Conservation (phyloP, 2,329 filamentous ascomycete genomes). For the Boeremia exigua region DNA sequence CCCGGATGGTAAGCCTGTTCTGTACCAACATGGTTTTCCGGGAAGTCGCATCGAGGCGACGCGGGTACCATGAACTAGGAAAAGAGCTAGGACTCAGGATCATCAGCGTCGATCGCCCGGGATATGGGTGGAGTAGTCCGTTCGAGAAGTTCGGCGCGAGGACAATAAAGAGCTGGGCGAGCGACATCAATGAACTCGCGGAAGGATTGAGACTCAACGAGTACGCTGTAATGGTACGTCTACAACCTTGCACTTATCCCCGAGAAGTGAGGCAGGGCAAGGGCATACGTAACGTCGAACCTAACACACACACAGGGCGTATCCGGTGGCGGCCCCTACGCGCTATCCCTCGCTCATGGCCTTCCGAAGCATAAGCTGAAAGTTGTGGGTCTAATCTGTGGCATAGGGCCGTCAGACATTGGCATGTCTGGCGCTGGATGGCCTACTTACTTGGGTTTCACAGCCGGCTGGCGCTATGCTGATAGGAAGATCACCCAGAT, state of each 20-base stretch:
- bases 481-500: too few species aligned
- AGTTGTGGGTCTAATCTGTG: slow-evolving; percentile 35
- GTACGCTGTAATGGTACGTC: slow-evolving; percentile 35
- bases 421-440: slow-evolving; percentile 39
- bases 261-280: background rate
- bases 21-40: slow-evolving; percentile 41
- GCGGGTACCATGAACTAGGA: slow-evolving; percentile 27
- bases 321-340: slow-evolving; percentile 43
- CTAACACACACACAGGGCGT: slow-evolving; percentile 32
- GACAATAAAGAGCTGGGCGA: slow-evolving; percentile 30
- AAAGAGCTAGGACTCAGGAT: slow-evolving; percentile 32
- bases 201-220: slow-evolving; percentile 25
- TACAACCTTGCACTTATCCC: background rate
- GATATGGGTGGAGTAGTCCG: slow-evolving; percentile 36
- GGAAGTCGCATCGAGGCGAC: slow-evolving; percentile 40
- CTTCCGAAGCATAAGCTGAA: slow-evolving; percentile 31
- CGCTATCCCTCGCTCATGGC: slow-evolving; percentile 36
- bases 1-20: slow-evolving; percentile 30
- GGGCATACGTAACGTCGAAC: too few species aligned
- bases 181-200: slow-evolving; percentile 32
- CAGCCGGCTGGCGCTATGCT: slow-evolving; percentile 36
- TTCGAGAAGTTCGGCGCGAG: slow-evolving; percentile 14
- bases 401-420: slow-evolving; percentile 46
- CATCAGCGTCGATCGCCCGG: slow-evolving; percentile 37
- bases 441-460: slow-evolving; percentile 37